These are phyloP conservation scores for Orbilia quercus DNA, from an alignment of 2,329 filamentous ascomycete genomes.

Conservation along the genomic window DNA sequence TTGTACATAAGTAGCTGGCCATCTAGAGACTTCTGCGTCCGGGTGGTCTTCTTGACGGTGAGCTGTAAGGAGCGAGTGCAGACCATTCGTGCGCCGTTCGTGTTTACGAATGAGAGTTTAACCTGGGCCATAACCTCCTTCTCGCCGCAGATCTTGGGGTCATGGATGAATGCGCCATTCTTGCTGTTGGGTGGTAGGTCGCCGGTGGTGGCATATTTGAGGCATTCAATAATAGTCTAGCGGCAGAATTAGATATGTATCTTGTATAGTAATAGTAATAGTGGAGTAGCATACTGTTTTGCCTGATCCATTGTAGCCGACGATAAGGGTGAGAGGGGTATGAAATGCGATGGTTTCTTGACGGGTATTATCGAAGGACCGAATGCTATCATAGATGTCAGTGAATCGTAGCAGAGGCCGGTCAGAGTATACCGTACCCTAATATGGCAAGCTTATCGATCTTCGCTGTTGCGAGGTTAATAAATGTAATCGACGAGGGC, in stretches of 20 bases:
- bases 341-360: constrained; percentile 87
- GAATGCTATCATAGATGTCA: constrained; percentile 67
- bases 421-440: constrained; percentile 69
- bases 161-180: constrained; percentile 93
- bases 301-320: constrained; percentile 95
- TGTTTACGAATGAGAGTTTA: constrained; percentile 85
- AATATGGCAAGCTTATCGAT: constrained; percentile 90
- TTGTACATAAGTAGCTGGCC: constrained; percentile 79
- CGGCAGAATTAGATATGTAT: background rate
- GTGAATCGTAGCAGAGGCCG: background rate
- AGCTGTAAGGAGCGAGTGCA: constrained; percentile 85
- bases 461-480: constrained; percentile 69
- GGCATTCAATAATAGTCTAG: constrained; percentile 93
- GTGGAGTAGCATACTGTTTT: constrained; percentile 74
- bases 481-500: background rate
- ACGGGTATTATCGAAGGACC: constrained; percentile 82
- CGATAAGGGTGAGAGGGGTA: constrained; percentile 91
- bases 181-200: constrained; percentile 89
- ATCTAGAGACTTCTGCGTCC: constrained; percentile 85
- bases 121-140: constrained; percentile 92
- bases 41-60: constrained; percentile 81
- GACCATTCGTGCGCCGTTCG: constrained; percentile 81
- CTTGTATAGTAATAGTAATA: background rate
- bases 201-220: constrained; percentile 97
- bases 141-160: constrained; percentile 90